phyloP scores from a whole-genome alignment of 2,329 filamentous ascomycete genomes.

The Trichophyton schoenleinii region DNA sequence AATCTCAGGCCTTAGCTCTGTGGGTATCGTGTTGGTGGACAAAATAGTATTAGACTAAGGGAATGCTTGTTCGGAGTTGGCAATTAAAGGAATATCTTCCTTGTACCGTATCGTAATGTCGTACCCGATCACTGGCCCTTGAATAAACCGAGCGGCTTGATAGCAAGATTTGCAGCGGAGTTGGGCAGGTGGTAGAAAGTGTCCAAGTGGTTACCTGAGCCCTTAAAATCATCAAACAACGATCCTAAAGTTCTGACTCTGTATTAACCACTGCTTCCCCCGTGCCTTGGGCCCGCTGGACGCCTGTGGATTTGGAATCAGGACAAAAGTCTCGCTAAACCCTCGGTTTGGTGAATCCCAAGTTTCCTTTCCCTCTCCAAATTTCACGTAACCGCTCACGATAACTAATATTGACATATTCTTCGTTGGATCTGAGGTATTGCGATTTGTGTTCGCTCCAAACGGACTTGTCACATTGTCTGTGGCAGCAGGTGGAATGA shows the following conservation, averaged over 20 bases:
- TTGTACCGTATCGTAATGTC: neutral
- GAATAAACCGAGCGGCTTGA: too few relatives aligned
- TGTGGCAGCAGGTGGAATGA: slow-evolving; percentile 27
- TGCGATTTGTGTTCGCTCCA: neutral
- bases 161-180: too few relatives aligned
- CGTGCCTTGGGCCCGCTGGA: slow-evolving; percentile 43
- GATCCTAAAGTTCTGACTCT: slow-evolving; percentile 59
- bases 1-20: slow-evolving; percentile 43
- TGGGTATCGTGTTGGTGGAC: neutral
- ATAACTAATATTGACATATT: slow-evolving; percentile 62
- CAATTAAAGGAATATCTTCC: neutral
- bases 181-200: neutral
- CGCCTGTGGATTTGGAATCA: slow-evolving; percentile 55
- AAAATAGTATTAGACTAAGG: neutral
- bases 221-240: slow-evolving; percentile 28
- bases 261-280: slow-evolving; percentile 50
- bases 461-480: slow-evolving; percentile 29
- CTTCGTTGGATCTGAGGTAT: slow-evolving; percentile 31
- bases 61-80: neutral
- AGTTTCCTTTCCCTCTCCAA: slow-evolving; percentile 42
- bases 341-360: slow-evolving; percentile 51
- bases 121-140: too few relatives aligned
- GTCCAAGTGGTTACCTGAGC: neutral
- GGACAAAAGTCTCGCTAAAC: slow-evolving; percentile 69
- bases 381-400: slow-evolving; percentile 59